phyloP scores from a whole-genome alignment of 352 stramenopile species.

The Phytophthora fragariae region DNA sequence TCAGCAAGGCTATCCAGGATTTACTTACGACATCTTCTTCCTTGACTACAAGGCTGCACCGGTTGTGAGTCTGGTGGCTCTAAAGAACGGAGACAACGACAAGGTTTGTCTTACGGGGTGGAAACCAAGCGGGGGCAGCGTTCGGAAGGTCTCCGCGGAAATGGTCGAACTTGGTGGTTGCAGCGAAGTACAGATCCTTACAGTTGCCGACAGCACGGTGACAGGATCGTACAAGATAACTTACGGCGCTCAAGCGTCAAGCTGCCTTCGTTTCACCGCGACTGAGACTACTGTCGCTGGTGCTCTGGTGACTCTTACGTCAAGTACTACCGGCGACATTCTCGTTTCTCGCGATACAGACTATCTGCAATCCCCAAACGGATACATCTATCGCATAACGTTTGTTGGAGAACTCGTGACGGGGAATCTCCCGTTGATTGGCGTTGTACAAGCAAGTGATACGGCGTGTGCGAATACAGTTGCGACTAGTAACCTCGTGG shows the following conservation, averaged over 20 bases:
- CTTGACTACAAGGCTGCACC: constrained; percentile 42
- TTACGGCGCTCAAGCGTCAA: constrained; percentile 51
- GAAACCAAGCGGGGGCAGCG: constrained; percentile 44
- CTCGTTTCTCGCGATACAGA: constrained; percentile 58
- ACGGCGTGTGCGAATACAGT: constrained; percentile 13
- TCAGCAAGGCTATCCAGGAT: constrained; percentile 58
- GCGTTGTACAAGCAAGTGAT: constrained; percentile 10
- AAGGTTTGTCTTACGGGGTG: constrained; percentile 33
- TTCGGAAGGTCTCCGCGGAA: constrained; percentile 51
- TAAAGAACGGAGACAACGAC: constrained; percentile 44
- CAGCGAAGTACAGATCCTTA: constrained; percentile 66
- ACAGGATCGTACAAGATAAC: constrained; percentile 52
- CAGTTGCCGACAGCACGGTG: constrained; percentile 34
- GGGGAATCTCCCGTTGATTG: constrained; percentile 54
- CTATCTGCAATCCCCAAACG: constrained; percentile 47
- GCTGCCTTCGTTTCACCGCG: constrained; percentile 51
- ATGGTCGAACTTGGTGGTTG: constrained; percentile 62
- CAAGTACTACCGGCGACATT: constrained; percentile 52
- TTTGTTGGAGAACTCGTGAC: constrained; percentile 70
- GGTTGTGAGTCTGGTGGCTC: not conserved
- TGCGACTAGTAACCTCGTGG: constrained; percentile 19
- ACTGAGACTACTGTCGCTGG: constrained; percentile 30
- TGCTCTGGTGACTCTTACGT: constrained; percentile 39
- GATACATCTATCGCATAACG: constrained; percentile 69
- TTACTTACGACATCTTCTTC: constrained; percentile 82